Base-by-base conservation (phyloP, 768 basidiomycete genomes). In the Lactifluus piperatus region DNA sequence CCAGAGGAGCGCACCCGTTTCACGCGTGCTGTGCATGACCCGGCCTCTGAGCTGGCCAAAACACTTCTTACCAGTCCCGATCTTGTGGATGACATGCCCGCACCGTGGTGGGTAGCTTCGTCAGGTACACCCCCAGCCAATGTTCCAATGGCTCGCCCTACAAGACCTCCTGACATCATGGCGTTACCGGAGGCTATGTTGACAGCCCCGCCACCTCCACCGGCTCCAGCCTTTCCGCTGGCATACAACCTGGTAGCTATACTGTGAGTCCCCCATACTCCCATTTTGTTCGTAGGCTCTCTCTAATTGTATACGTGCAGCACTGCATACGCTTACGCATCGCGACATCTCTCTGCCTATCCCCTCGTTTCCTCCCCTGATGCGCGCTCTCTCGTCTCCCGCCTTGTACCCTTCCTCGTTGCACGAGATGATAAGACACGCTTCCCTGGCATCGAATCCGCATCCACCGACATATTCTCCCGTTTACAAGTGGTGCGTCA, bases 181-280 rank as follows among this genome's bases (percentile, higher is more conserved):
- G 44, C 51, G 5, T 70, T 85, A 30, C 81, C 83, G 30, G 47
- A 66, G 13, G 70, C 69, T 0, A 72, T 82, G 65, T 57, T 81
- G 5, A 72, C 71, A 49, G 71, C 74, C n/a, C 56, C 69, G 8
- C 16, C 37, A 37, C 69, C 75, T 0, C 13, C 77, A 5, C 69
- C 36, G 2, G 39, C 34, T 3, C 51, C 32, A 2, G 20, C 58
- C 22, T 64, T 65, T 16, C 57, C 78, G 0, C 71, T 92, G 14
- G 65, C 85, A 2, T 90, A 86, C 66, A 94, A 93, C 60, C 71
- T 89, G 29, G 78, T 78, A 39, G 81, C 83, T 8, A 70, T 90
- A 26, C 77, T 79, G 91, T 91, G 67, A 46, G 88, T n/a, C 76
- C 29, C 18, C 14, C 9, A 18, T 6, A 2, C 3, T 14, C 11